Percentiles rank a stretch among this genome's conserved stretches.
Evolutionary conservation across 2,329 filamentous ascomycete genomes (phyloP).

Genomic region (Arthrobotrys iridis): DNA sequence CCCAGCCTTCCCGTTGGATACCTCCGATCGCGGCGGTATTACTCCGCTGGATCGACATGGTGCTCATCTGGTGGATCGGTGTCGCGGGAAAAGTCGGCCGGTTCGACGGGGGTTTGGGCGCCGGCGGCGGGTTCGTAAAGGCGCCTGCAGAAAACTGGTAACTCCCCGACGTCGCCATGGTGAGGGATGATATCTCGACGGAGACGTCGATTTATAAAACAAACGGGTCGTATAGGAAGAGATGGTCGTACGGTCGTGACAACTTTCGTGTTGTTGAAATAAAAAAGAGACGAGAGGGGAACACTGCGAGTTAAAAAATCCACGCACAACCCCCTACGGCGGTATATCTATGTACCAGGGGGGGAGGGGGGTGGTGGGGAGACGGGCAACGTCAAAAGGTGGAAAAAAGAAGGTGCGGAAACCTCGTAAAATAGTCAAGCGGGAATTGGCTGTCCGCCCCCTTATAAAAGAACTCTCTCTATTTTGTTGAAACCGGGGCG

Average conservation of each 20-base stretch:
- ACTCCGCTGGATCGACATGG: slow-evolving; percentile 48
- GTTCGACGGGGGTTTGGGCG: slow-evolving; percentile 47
- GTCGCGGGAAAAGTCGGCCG: slow-evolving; percentile 43
- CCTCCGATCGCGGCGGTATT: slow-evolving; percentile 19
- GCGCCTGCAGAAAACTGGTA: slow-evolving; percentile 48
- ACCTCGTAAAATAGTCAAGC: slow-evolving; percentile 13
- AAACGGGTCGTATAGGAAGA: not conserved
- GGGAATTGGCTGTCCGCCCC: not conserved
- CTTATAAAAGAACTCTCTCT: not conserved
- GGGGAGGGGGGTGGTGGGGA: not conserved
- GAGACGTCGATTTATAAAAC: not conserved
- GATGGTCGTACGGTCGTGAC: not conserved
- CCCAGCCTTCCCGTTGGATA: slow-evolving; percentile 37
- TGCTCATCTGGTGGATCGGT: slow-evolving; percentile 44
- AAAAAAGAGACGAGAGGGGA: slow-evolving; percentile 2
- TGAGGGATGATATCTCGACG: slow-evolving; percentile 14
- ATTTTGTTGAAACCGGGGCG: not conserved
- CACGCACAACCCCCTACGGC: slow-evolving; percentile 10
- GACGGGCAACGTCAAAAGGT: slow-evolving; percentile 12
- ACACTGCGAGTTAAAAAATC: slow-evolving; percentile 14
- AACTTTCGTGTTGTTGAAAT: slow-evolving; percentile 18
- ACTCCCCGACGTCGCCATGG: slow-evolving; percentile 47
- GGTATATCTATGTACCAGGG: slow-evolving; percentile 29
- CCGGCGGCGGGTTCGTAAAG: slow-evolving; percentile 51
- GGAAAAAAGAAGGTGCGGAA: not conserved